These are phyloP conservation scores for Cotoneaster glaucophyllus DNA, from an alignment of 306 rosid genomes.

Conservation along the genomic window DNA sequence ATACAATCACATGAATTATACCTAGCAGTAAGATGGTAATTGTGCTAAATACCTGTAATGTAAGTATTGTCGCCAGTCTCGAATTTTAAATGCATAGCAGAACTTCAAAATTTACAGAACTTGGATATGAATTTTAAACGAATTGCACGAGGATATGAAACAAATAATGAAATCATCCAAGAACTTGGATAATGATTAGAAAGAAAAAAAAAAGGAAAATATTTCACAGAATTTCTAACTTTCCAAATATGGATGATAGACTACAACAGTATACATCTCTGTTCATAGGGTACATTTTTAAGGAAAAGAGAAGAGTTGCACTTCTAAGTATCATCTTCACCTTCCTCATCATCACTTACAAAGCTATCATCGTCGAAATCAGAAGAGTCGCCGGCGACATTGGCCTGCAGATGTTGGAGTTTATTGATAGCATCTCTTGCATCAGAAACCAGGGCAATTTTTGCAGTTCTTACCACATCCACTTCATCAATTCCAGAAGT, in stretches of 20 bases:
- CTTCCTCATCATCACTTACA: constrained; percentile 17
- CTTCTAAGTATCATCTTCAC: constrained; percentile 30
- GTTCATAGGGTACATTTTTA: background rate
- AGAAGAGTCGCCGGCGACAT: constrained; percentile 12
- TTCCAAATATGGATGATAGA: background rate
- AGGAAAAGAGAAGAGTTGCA: background rate
- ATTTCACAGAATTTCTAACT: background rate
- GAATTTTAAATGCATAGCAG: too few species aligned
- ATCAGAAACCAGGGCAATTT: constrained; percentile 56
- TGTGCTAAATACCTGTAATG: too few species aligned
- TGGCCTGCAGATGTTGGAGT: constrained; percentile 36
- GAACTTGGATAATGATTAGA: background rate
- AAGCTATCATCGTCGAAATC: constrained; percentile 35
- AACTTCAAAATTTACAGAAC: background rate
- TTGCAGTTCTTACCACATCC: constrained; percentile 55
- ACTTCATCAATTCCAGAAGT: constrained; percentile 7
- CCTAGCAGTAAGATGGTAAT: too few species aligned
- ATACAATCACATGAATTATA: background rate
- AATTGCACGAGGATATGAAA: background rate
- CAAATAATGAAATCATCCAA: background rate
- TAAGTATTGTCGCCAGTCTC: too few species aligned
- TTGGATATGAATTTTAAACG: background rate
- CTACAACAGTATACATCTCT: background rate
- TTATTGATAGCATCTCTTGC: constrained; percentile 66
- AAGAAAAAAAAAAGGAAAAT: background rate